These are phyloP conservation scores for Hydrangea macrophylla DNA, from an alignment of 148 eudicot species.

Conservation along the genomic window DNA sequence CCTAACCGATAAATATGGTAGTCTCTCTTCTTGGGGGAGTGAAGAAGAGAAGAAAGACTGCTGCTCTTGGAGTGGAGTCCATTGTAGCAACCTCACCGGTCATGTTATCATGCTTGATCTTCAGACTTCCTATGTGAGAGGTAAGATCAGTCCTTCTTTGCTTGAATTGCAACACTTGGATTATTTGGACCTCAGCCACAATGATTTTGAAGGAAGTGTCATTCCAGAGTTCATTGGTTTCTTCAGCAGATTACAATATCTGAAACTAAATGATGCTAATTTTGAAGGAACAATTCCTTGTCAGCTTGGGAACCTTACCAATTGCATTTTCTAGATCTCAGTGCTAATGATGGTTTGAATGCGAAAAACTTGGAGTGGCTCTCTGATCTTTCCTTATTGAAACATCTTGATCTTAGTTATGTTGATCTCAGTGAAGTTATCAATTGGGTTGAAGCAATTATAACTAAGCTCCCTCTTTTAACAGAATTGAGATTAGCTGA, in stretches of 20 bases:
- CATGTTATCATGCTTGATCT: slow-evolving; percentile 7
- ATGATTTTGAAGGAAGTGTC: slow-evolving; percentile 3
- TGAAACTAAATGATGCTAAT: neutral
- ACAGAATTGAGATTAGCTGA: slow-evolving; percentile 11
- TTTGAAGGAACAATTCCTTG: slow-evolving; percentile 10
- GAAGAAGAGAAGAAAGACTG: slow-evolving; percentile 4
- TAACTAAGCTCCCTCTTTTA: slow-evolving; percentile 18
- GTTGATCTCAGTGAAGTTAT: neutral
- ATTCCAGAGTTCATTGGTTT: slow-evolving; percentile 12
- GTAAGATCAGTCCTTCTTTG: slow-evolving; percentile 12
- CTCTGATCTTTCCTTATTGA: slow-evolving; percentile 13
- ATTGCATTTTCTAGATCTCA: slow-evolving; percentile 11
- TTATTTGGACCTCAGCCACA: slow-evolving; percentile 10
- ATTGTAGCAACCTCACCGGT: slow-evolving; percentile 7
- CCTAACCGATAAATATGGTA: slow-evolving; percentile 5
- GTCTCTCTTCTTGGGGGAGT: slow-evolving; percentile 16
- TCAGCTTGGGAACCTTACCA: slow-evolving; percentile 4
- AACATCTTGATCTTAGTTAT: slow-evolving; percentile 7
- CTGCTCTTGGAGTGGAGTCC: slow-evolving; percentile 15
- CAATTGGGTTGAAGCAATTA: slow-evolving; percentile 14
- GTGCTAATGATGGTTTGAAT: neutral
- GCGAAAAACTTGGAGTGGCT: slow-evolving; percentile 13
- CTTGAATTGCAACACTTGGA: slow-evolving; percentile 11
- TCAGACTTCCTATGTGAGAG: neutral
- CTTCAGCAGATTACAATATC: neutral